These are phyloP conservation scores for Austroboletus eburneus DNA, from an alignment of 768 basidiomycete species.

Conservation along the genomic window DNA sequence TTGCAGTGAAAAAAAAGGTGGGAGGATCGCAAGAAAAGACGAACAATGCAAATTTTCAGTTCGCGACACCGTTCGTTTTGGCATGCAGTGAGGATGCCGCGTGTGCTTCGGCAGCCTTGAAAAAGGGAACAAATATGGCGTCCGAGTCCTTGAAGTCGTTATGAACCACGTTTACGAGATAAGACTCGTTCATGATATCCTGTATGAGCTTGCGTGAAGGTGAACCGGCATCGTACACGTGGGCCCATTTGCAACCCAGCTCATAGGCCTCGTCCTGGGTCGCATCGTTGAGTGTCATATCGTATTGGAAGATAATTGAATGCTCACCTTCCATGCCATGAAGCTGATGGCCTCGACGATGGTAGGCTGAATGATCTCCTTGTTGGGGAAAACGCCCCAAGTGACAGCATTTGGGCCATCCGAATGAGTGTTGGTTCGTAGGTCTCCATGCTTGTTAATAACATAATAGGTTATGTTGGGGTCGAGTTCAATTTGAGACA, in stretches of 20 bases:
- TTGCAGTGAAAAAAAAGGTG: no score
- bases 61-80: slow-evolving; percentile 36
- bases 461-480: slow-evolving; percentile 93
- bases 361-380: slow-evolving; percentile 94
- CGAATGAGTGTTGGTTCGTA: slow-evolving; percentile 90
- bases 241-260: slow-evolving; percentile 88
- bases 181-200: slow-evolving; percentile 74
- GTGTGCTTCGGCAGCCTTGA: slow-evolving; percentile 67
- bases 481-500: slow-evolving; percentile 82
- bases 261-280: slow-evolving; percentile 91
- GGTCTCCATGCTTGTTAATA: slow-evolving; percentile 92
- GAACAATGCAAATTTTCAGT: slow-evolving; percentile 11
- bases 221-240: slow-evolving; percentile 75
- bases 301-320: neutral
- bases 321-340: slow-evolving; percentile 92
- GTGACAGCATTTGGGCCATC: slow-evolving; percentile 99
- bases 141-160: slow-evolving; percentile 87
- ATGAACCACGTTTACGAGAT: slow-evolving; percentile 94
- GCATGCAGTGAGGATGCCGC: slow-evolving; percentile 34
- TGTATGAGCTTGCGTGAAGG: slow-evolving; percentile 70
- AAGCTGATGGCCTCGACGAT: slow-evolving; percentile 97
- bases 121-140: slow-evolving; percentile 86
- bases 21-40: neutral
- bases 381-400: slow-evolving; percentile 97
- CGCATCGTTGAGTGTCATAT: slow-evolving; percentile 6